Evolutionary conservation across 768 basidiomycete genomes (phyloP).

Genomic region (Agrocybe chaxingu): DNA sequence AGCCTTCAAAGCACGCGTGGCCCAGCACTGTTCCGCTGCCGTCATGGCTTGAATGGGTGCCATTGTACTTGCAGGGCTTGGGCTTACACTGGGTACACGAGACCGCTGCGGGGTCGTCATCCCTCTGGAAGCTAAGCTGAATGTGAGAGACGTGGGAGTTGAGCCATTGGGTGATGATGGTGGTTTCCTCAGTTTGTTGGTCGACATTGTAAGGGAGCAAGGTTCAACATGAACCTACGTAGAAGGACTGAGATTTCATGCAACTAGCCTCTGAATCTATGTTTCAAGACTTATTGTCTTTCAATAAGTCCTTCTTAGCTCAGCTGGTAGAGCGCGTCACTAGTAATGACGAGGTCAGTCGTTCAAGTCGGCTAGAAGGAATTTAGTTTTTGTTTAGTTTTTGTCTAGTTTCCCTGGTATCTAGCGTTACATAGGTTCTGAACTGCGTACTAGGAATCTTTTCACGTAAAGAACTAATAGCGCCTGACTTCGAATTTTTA

Average conservation of each 20-base stretch:
- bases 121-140: constrained; percentile 4
- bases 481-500: too few relatives aligned
- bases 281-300: too few relatives aligned
- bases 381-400: constrained; percentile 6
- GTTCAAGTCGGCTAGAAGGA: constrained; percentile 54
- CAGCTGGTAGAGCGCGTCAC: constrained; percentile 51
- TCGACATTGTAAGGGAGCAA: not conserved
- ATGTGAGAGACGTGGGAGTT: constrained; percentile 6
- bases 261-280: too few relatives aligned
- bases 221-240: too few relatives aligned
- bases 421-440: too few relatives aligned
- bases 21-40: constrained; percentile 61
- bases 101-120: not conserved
- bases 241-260: too few relatives aligned
- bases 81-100: not conserved
- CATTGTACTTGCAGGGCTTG: not conserved
- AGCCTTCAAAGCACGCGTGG: constrained; percentile 59
- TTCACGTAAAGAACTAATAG: too few relatives aligned
- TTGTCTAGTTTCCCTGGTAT: not conserved
- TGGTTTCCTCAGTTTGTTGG: constrained; percentile 7
- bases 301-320: constrained; percentile 40
- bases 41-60: constrained; percentile 18
- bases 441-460: too few relatives aligned
- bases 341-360: constrained; percentile 66
- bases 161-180: not conserved